Evolutionary conservation across 2,329 filamentous ascomycete species (phyloP).

Genomic region (Magnaporthales sp.): DNA sequence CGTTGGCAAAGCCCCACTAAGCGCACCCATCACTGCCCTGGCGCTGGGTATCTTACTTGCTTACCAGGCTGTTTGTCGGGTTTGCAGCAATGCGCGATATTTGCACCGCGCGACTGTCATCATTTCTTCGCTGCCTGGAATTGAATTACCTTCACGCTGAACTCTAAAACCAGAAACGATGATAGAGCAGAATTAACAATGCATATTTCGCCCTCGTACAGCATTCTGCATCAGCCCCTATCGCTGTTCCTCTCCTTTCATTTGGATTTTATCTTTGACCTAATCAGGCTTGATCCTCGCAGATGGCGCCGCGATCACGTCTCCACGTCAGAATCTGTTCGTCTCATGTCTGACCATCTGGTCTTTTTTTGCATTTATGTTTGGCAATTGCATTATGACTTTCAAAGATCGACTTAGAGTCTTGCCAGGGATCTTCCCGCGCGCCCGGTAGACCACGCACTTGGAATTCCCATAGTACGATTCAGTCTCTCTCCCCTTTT

Average conservation of each 20-base stretch:
- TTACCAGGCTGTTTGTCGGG: too few relatives aligned
- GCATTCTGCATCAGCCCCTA: background rate
- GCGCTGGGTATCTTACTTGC: too few relatives aligned
- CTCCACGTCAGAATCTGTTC: background rate
- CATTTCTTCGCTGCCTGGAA: too few relatives aligned
- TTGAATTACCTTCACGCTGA: too few relatives aligned
- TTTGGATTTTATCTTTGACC: too few relatives aligned
- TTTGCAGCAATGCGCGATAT: background rate
- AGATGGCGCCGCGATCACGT: background rate
- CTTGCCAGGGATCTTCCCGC: background rate
- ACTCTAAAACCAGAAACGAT: too few relatives aligned
- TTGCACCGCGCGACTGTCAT: too few relatives aligned
- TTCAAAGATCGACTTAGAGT: background rate
- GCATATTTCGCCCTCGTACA: too few relatives aligned
- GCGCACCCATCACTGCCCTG: background rate
- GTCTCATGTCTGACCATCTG: background rate
- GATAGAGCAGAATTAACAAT: too few relatives aligned
- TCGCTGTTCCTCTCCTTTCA: background rate
- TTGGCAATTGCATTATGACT: background rate
- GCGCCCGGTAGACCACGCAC: background rate
- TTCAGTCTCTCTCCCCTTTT: background rate
- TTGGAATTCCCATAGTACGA: background rate
- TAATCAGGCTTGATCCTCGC: background rate
- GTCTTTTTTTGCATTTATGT: background rate
- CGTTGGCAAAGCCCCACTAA: background rate